Evolutionary conservation across 1,284 basidiomycete genomes (phyloP), one percentile per base, ranked within the genome.

Genomic region (Coriolopsis trogii): DNA sequence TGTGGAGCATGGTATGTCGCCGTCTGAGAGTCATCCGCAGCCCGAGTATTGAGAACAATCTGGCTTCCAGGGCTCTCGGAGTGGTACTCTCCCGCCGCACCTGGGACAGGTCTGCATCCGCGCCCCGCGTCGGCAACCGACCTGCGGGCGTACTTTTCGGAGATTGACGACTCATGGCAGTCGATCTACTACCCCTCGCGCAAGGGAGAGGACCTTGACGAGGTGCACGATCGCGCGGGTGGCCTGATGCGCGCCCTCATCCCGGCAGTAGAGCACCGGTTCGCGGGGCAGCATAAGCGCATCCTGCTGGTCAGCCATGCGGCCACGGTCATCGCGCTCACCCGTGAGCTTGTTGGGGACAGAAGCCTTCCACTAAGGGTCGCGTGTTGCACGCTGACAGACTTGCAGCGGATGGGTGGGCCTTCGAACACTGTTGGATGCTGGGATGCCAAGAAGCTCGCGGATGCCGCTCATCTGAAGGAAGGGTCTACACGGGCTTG

Each of bases 291-390:
- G 66, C 73, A 80, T 58, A 71, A 66, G 52, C 72, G 78, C 6
- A 72, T 93, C 12, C 64, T 94, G 30, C 69, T 95, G 24, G 77
- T 92, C 57, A 85, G 82, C 52, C 92, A 95, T 66, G 92, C 92
- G 0, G 92, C 91, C 13, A 87, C 90, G 4, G 75, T 79, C 54
- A 91, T 92, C 56, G 83, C 85, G 3, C 77, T 95, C 37, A 79
- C 80, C 4, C 74, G 85, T 47, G 80, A 74, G 33, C 74, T 94
- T 31, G 56, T 83, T 5, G 82, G 78, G 1, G 75, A 85, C 42
- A 71, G 73, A 24, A 65, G 68, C 1, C 49, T 83, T 25, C 75
- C 78, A 4, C 61, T 91, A 29, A 71, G 84, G 48, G 79, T 85
- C 7, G 89, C 87, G 12, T 89, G 86, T 57, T 89, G 87, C 59